Percentiles rank a stretch among this genome's conserved stretches.
Evolutionary conservation across 106 monocot species (phyloP).

Genomic region (Dendrobium nobile): DNA sequence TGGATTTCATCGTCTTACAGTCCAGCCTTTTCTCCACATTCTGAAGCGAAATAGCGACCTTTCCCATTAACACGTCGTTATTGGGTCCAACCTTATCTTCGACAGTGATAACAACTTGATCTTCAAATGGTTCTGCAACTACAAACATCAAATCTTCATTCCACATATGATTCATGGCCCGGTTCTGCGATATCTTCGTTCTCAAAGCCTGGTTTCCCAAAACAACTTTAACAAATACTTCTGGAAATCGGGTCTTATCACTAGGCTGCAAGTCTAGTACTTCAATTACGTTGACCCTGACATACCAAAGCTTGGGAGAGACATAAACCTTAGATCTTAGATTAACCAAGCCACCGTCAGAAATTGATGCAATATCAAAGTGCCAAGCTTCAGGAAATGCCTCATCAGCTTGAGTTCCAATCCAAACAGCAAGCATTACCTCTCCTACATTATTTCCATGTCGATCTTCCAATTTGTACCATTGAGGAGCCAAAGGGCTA

Average conservation of each 20-base stretch:
- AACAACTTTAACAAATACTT: constrained; percentile 22
- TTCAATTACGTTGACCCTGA: constrained; percentile 6
- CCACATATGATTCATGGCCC: constrained; percentile 7
- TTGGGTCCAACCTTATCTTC: constrained; percentile 4
- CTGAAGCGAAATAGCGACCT: constrained; percentile 3
- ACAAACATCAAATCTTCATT: constrained; percentile 11
- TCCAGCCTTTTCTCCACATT: constrained; percentile 16
- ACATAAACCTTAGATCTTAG: constrained; percentile 15
- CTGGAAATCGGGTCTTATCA: constrained; percentile 16
- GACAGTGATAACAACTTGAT: constrained; percentile 4
- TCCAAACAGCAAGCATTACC: constrained; percentile 10
- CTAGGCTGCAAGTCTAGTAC: background rate
- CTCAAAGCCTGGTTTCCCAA: background rate
- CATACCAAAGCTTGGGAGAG: constrained; percentile 14
- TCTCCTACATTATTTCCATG: constrained; percentile 1
- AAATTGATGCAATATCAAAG: background rate
- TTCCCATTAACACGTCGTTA: constrained; percentile 11
- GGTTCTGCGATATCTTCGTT: background rate
- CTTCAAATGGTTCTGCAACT: constrained; percentile 12
- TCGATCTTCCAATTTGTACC: constrained; percentile 6
- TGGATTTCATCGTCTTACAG: constrained; percentile 5
- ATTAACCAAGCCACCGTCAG: background rate
- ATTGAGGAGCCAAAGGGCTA: constrained; percentile 23
- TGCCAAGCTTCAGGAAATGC: constrained; percentile 13
- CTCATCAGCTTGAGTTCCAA: constrained; percentile 11